These are phyloP conservation scores for Chimonanthus salicifolius DNA, from an alignment of 164 flowering plant genomes.

Conservation along the genomic window DNA sequence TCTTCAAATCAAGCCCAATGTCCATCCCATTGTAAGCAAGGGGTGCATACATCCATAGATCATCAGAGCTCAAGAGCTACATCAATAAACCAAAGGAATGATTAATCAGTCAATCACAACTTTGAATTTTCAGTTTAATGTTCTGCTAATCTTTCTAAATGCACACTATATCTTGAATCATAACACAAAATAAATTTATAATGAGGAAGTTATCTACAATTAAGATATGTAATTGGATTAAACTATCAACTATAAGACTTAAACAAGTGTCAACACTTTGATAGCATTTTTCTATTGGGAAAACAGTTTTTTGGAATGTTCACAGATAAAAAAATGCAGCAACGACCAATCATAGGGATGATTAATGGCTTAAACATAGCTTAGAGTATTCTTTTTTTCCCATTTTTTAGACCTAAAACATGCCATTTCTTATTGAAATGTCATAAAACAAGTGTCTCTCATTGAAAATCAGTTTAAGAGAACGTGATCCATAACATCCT, in stretches of 20 bases:
- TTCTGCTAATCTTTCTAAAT: background rate
- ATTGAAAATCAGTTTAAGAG: background rate
- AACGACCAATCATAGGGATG: too few relatives aligned
- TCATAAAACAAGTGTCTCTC: background rate
- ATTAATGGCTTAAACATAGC: background rate
- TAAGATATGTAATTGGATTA: too few relatives aligned
- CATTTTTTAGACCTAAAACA: background rate
- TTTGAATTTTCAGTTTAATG: background rate
- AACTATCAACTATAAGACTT: background rate
- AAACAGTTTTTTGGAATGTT: background rate
- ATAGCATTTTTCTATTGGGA: background rate
- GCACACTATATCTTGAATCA: background rate
- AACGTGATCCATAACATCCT: background rate
- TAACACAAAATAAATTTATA: background rate
- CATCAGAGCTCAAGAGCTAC: constrained; percentile 91
- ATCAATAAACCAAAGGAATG: background rate
- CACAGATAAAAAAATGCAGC: too few relatives aligned
- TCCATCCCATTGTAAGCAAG: constrained; percentile 91
- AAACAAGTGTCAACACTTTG: background rate
- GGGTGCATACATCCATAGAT: constrained; percentile 95
- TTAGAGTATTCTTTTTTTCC: background rate
- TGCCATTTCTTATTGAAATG: background rate
- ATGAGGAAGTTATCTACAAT: background rate
- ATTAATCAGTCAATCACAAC: background rate
- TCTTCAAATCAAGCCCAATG: constrained; percentile 48